These are phyloP conservation scores for Inga oerstediana DNA, from an alignment of 306 rosid species.

Conservation along the genomic window DNA sequence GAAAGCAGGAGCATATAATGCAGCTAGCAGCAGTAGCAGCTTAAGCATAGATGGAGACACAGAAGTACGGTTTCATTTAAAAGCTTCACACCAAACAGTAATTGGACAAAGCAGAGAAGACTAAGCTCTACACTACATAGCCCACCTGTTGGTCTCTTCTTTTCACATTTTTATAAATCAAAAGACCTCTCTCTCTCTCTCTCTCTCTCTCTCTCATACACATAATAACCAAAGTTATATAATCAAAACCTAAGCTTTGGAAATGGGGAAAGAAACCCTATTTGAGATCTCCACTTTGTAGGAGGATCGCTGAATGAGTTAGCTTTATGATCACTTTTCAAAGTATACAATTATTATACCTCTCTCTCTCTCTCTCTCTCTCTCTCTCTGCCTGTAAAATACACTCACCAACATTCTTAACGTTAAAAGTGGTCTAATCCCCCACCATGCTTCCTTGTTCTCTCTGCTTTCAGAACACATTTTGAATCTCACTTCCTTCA, in stretches of 20 bases:
- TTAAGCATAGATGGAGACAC: not conserved
- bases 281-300: slow-evolving; percentile 55
- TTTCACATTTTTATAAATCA: slow-evolving; percentile 42
- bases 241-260: slow-evolving; percentile 64
- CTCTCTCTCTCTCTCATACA: not conserved
- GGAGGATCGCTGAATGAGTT: slow-evolving; percentile 48
- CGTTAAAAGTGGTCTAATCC: slow-evolving; percentile 71
- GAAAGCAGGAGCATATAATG: slow-evolving; percentile 17
- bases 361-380: slow-evolving; percentile 21
- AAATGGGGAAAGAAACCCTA: slow-evolving; percentile 68
- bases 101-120: slow-evolving; percentile 1
- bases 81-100: slow-evolving; percentile 33
- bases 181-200: not conserved
- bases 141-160: slow-evolving; percentile 49
- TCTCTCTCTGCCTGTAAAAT: slow-evolving; percentile 25
- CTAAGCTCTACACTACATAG: not conserved
- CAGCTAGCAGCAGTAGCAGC: not conserved
- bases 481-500: slow-evolving; percentile 5
- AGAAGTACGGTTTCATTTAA: slow-evolving; percentile 34
- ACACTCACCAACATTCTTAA: slow-evolving; percentile 63
- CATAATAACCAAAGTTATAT: slow-evolving; percentile 53
- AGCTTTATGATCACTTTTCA: slow-evolving; percentile 74
- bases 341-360: slow-evolving; percentile 37
- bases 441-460: slow-evolving; percentile 49
- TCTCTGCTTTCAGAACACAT: slow-evolving; percentile 36